phyloP scores from a whole-genome alignment of 1,284 basidiomycete genomes.

The Uromyces viciae-fabae region DNA sequence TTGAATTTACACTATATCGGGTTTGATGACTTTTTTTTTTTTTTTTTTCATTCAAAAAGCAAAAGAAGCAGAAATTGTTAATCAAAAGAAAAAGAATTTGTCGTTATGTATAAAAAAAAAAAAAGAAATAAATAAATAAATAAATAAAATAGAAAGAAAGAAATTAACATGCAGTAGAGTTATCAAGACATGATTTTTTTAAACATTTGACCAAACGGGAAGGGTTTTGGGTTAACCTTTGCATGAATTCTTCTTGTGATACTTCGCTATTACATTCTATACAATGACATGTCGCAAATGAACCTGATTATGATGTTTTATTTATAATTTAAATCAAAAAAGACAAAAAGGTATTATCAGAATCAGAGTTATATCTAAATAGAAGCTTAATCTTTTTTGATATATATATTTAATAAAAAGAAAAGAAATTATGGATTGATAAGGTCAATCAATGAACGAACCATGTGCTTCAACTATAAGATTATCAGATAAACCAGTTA shows the following conservation, averaged over 20 bases:
- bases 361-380: not conserved
- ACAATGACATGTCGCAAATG: conserved; percentile 63
- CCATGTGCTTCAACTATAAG: conserved; percentile 91
- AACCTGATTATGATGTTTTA: conserved; percentile 46
- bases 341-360: not conserved
- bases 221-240: not conserved
- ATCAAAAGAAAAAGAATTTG: not conserved
- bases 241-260: conserved; percentile 65
- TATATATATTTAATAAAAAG: not conserved
- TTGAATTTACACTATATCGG: conserved; percentile 53
- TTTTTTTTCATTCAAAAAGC: no score
- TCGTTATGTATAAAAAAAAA: not conserved
- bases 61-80: not conserved
- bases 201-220: conserved; percentile 5
- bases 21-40: conserved; percentile 53
- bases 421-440: no score
- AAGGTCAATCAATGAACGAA: conserved; percentile 76
- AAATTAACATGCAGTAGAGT: conserved; percentile 18
- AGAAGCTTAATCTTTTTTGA: no score
- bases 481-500: conserved; percentile 70
- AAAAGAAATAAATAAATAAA: not conserved
- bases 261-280: conserved; percentile 65
- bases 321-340: not conserved
- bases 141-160: not conserved
- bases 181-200: conserved; percentile 1